Base-by-base conservation (phyloP, 1,284 basidiomycete genomes). In the Leucoagaricus sp. region DNA sequence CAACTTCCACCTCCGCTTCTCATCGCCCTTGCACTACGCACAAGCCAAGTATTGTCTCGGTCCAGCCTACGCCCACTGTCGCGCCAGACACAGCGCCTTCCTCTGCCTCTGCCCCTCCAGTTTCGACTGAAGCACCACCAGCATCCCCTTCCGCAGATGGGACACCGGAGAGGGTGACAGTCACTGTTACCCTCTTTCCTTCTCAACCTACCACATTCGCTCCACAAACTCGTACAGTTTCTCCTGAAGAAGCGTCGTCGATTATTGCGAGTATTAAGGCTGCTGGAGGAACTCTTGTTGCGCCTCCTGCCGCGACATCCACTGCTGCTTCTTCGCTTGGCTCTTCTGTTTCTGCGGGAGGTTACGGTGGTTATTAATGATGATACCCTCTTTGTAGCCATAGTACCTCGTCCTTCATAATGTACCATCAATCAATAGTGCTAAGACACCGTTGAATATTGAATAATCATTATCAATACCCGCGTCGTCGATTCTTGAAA, bases 191-290 rank as follows among this genome's bases (percentile, higher is more conserved):
- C 8, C 23, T 65, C 45, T 8, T 52, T 6, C 59, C 60, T 23
- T 49, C 59, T 36, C 19, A 65, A 36, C 46, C 69, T 2, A 61
- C 64, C 15, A 70, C 72, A 2, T 59, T 69, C 4, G 55, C 69
- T 5, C 67, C 73, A n/a, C 63, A 68, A 17, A 80, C 78, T 1
- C 66, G 68, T n/a, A 81, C 78, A 0, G 59, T 82, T 46, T 66
- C 70, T 21, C 75, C 79, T 4, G 65, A 73, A 4, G 71, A 77
- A 33, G 79, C 77, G 3, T 70, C 74, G 9, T 75, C 72, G 52
- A 54, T 81, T 17, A 55, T 82, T 21, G 69, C 75, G 1, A 73
- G 71, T 53, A 61, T 77, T 48, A 60, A 69, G 9, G 68, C 67
- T 19, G 53, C 60, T 28, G 72, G 28, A 8, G n/a, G 66, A 40